These are phyloP conservation scores for Yamadazyma scolyti DNA, from an alignment of 805 yeast species.

Conservation along the genomic window DNA sequence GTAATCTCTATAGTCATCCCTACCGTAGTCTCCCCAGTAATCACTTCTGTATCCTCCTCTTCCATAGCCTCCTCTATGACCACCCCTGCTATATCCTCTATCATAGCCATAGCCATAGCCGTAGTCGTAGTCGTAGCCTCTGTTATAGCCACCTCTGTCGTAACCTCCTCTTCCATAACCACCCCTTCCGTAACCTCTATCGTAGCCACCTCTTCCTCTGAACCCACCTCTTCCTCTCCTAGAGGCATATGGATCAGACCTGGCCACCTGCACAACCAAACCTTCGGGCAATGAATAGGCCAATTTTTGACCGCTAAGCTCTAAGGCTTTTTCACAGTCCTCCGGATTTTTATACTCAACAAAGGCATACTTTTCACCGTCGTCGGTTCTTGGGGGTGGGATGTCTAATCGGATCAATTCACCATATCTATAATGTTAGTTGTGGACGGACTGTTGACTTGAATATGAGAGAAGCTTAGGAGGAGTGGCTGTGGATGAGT, in stretches of 20 bases:
- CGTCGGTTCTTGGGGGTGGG: conserved; percentile 59
- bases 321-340: conserved; percentile 54
- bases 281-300: conserved; percentile 39
- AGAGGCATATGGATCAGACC: conserved; percentile 47
- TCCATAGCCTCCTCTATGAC: conserved; percentile 13
- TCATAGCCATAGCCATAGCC: conserved; percentile 3
- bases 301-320: conserved; percentile 42
- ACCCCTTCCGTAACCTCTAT: conserved; percentile 8
- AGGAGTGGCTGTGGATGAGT: conserved; percentile 2
- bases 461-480: conserved; percentile 3
- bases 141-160: conserved; percentile 13
- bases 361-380: conserved; percentile 60
- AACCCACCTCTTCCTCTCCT: conserved; percentile 37
- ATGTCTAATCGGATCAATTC: conserved; percentile 56
- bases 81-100: conserved; percentile 9
- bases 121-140: conserved; percentile 11
- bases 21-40: conserved; percentile 15
- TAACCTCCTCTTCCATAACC: conserved; percentile 10
- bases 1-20: conserved; percentile 14
- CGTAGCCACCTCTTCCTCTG: conserved; percentile 26
- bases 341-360: conserved; percentile 53
- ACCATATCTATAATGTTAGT: conserved; percentile 42
- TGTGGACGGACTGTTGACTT: conserved; percentile 4
- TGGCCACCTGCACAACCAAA: conserved; percentile 52
- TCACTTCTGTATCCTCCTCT: conserved; percentile 16